Evolutionary conservation across 2,329 filamentous ascomycete genomes (phyloP), one percentile per base, ranked within the genome.

Genomic region (Apiospora hydei): DNA sequence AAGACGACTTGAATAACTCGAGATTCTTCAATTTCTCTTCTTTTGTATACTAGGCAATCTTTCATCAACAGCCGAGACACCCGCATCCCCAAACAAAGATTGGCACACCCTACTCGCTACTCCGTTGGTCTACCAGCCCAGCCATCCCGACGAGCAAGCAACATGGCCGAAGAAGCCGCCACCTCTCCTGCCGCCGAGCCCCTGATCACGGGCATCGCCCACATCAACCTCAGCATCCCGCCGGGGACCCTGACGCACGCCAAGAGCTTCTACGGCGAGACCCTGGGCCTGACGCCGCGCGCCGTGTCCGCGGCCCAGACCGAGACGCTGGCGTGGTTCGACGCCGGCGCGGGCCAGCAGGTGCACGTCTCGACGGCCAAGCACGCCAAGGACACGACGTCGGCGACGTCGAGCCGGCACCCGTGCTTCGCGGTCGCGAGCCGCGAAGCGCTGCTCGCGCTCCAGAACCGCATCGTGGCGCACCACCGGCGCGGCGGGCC

Each of bases 141-240:
- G 10, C 30, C 41, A 64, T 5, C n/a, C 16, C 10, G 10, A 53
- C 41, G 24, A 61, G 21, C 6, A 18, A 38, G 16, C 34, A 30
- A 4, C n/a, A 68, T 47, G 41, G 44, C 44, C 3, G 24, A 24
- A 18, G 43, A 66, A 66, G n/a, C 68, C 10, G 11, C 47, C 13
- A 8, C 47, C 14, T 13, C 67, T 6, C 2, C 67, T 2, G 4
- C 67, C 24, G 3, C 67, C n/a, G 46, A 38, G 53, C 70, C 72
- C 67, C 68, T 88, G 84, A 89, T 90, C 76, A 82, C 84, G 49
- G 86, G 87, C 47, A 81, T 90, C 69, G 85, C 87, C 3, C 88
- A 90, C 80, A 82, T 91, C 73, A 91, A 91, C 77, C 82, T 91
- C 67, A 84, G 86, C n/a, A 87, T 91, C 13, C 88, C 88, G 0